Evolutionary conservation across 176 grass and related monocot species (phyloP).

Genomic region (Phoenix roebelenii): DNA sequence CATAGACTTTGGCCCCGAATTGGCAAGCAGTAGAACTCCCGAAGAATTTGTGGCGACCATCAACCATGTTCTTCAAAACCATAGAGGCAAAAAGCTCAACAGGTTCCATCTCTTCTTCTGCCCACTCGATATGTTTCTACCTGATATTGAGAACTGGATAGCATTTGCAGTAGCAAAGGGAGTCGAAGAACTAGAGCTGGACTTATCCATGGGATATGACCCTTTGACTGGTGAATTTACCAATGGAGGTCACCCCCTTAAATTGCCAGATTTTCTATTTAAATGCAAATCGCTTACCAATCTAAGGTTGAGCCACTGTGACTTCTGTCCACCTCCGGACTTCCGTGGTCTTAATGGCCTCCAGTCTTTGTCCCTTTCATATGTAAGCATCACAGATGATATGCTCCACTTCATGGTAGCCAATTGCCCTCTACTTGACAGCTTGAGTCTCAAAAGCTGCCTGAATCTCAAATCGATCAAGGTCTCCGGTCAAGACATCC

Average conservation of each 20-base stretch:
- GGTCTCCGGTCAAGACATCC: slow-evolving; percentile 16
- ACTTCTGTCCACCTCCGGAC: not conserved
- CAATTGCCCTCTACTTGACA: slow-evolving; percentile 24
- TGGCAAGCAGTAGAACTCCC: not conserved
- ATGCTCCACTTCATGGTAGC: slow-evolving; percentile 14
- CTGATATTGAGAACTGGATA: slow-evolving; percentile 5
- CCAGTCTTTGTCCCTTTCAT: not conserved
- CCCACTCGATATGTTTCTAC: slow-evolving; percentile 1
- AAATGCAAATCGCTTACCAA: not conserved
- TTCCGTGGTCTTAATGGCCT: not conserved
- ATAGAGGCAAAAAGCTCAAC: not conserved
- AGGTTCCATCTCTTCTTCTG: not conserved
- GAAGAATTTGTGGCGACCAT: not conserved
- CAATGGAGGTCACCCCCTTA: not conserved
- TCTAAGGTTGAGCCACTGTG: slow-evolving; percentile 1
- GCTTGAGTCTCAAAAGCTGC: slow-evolving; percentile 39
- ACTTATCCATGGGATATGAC: slow-evolving; percentile 2
- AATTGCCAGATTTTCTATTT: not conserved
- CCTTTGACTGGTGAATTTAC: not conserved
- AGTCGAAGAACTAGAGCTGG: not conserved
- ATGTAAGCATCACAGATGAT: not conserved
- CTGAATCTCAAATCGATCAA: not conserved
- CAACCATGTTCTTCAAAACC: not conserved
- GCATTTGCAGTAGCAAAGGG: not conserved
- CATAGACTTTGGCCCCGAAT: slow-evolving; percentile 1